Evolutionary conservation across 441 rosid species (phyloP).

Genomic region (Aquilaria agallochum): DNA sequence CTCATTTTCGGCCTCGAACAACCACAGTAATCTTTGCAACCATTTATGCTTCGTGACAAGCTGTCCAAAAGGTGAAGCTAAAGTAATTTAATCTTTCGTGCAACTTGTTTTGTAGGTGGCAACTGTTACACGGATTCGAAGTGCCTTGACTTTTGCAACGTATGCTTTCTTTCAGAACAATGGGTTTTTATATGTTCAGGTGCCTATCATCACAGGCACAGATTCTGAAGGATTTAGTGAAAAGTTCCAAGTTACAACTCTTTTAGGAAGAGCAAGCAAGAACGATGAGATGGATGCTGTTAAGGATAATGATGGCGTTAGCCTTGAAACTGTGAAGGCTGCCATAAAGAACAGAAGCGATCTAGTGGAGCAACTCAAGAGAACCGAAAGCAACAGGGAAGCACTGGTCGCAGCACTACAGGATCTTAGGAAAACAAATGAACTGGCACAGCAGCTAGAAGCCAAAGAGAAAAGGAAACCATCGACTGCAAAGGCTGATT

Average conservation of each 20-base stretch:
- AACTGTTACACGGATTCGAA: conserved; percentile 65
- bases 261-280: conserved; percentile 26
- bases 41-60: neutral
- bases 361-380: conserved; percentile 59
- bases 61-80: neutral
- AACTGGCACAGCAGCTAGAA: conserved; percentile 65
- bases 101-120: conserved; percentile 53
- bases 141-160: conserved; percentile 57
- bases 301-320: conserved; percentile 33
- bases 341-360: conserved; percentile 57
- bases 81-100: neutral
- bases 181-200: conserved; percentile 70
- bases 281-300: conserved; percentile 24
- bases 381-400: conserved; percentile 80
- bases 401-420: conserved; percentile 58
- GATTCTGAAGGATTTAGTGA: conserved; percentile 54
- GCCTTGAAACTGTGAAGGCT: conserved; percentile 53
- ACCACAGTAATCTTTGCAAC: conserved; percentile 46
- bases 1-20: conserved; percentile 86
- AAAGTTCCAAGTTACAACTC: conserved; percentile 59
- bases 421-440: conserved; percentile 66
- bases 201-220: conserved; percentile 70
- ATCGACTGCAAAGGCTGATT: conserved; percentile 28
- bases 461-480: conserved; percentile 37
- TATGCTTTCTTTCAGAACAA: conserved; percentile 65